Base-by-base conservation (phyloP, 805 yeast species). In the Candida schatavii region DNA sequence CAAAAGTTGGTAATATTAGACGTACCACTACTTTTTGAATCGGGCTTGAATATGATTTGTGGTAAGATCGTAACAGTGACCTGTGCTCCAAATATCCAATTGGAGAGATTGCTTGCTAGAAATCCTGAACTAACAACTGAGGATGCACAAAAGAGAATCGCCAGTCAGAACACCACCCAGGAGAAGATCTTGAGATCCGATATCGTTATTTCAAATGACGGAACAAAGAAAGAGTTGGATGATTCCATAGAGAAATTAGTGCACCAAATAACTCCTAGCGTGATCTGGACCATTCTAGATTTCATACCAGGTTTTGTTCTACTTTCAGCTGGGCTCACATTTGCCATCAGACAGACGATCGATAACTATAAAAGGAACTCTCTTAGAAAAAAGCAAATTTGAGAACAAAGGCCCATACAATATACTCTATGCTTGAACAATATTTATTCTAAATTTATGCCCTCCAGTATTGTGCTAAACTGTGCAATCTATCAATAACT, bases 391-490 rank as follows among this genome's bases (percentile, higher is more conserved):
- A 18, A 33, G 10, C n/a, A 9, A 9, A 13, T 15, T 30, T 33
- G 15, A 18, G 15, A 10, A 25, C 13, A 25, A 25, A 25, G 28
- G 28, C 9, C 28, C 13, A 25, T 25, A 25, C 28, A n/a, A n/a
- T n/a, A n/a, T n/a, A n/a, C n/a, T n/a, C n/a, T n/a, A n/a, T n/a
- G n/a, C n/a, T n/a, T n/a, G n/a, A n/a, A n/a, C n/a, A 9, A 30
- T 30, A 30, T n/a, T 11, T 9, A 30, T 30, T 13, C 15, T 13
- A 13, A 30, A 11, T 18, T 18, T 22, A 91, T 0, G 97, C 89
- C 46, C 99, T 70, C 99, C 99, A 95, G 58, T 93, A 93, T 58
- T 93, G 99, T 0, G 99, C 97, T 58, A 93, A 74, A 64, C 91
- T 88, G 61, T 93, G 99, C 40, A 93, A 67, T 48, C 97, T 80